phyloP scores from a whole-genome alignment of 768 basidiomycete genomes.

The Termitomyces titanicus region DNA sequence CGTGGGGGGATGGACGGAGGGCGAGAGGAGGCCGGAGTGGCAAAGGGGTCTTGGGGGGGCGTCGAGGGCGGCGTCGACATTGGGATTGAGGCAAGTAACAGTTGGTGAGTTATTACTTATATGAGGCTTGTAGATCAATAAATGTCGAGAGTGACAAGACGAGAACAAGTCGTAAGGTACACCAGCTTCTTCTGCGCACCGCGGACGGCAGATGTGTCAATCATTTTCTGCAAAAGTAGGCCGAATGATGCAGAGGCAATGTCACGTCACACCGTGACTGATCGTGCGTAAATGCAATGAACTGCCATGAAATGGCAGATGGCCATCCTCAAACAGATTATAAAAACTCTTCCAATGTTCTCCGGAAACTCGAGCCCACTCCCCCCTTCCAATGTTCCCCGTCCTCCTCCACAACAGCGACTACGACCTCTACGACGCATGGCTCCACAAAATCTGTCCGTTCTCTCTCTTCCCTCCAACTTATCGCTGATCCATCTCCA shows the following conservation, averaged over 20 bases:
- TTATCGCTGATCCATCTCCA: slow-evolving; percentile 15
- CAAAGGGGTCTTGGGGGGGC: slow-evolving; percentile 28
- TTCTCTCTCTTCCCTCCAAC: background rate
- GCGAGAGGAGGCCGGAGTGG: slow-evolving; percentile 31
- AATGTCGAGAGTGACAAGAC: slow-evolving; percentile 11
- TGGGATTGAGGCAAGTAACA: no score
- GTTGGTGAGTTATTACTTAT: no score
- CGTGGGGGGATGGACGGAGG: slow-evolving; percentile 27
- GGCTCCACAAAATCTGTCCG: slow-evolving; percentile 73
- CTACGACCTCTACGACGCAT: slow-evolving; percentile 77
- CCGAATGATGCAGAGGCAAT: no score
- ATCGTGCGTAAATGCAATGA: background rate
- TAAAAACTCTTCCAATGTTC: no score
- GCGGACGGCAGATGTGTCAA: no score
- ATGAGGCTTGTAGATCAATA: background rate
- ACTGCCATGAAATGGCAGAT: slow-evolving; percentile 12
- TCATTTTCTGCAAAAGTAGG: no score
- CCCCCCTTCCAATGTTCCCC: no score
- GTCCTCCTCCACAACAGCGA: slow-evolving; percentile 54
- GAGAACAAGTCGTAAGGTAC: slow-evolving; percentile 3
- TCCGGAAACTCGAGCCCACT: no score
- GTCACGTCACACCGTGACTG: slow-evolving; percentile 11
- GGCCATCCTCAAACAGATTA: background rate
- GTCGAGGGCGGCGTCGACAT: slow-evolving; percentile 15
- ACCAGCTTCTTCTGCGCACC: no score